Percentiles rank a stretch among this genome's conserved stretches.
Evolutionary conservation across 208 protist species (phyloP).

Genomic region (Leishmania major): DNA sequence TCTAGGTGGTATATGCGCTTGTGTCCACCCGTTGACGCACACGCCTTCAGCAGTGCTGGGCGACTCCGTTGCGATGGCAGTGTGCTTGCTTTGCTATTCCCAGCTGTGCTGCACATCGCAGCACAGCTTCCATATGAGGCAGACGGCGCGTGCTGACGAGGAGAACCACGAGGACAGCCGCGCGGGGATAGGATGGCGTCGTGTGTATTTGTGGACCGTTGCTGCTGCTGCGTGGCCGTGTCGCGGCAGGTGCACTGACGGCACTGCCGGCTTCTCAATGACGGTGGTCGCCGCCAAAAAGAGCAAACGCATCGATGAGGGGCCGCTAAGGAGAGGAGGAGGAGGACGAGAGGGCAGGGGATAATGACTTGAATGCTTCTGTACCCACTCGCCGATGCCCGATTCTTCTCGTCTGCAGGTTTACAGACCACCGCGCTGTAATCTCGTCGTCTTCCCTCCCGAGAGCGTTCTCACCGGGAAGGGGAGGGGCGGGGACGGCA

Average conservation of each 20-base stretch:
- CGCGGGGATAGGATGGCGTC: neutral
- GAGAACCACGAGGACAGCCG: neutral
- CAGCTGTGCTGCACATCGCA: neutral
- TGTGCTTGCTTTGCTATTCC: slow-evolving; percentile 3
- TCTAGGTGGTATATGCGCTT: neutral
- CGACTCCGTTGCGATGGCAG: neutral
- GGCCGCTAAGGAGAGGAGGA: neutral
- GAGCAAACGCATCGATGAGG: neutral
- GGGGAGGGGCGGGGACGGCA: neutral
- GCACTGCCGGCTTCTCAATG: neutral
- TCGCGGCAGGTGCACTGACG: neutral
- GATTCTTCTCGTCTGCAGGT: neutral
- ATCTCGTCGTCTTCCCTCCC: neutral
- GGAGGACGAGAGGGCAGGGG: neutral
- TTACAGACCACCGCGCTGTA: neutral
- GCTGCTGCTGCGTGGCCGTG: neutral
- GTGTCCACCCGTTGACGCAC: neutral
- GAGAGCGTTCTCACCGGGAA: neutral
- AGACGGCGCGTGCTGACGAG: neutral
- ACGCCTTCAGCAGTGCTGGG: neutral
- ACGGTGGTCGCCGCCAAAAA: neutral
- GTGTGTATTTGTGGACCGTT: neutral
- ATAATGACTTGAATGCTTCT: neutral
- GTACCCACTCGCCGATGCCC: neutral
- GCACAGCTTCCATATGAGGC: neutral